phyloP scores from a whole-genome alignment of 805 yeast species.

The Lachancea kluyveri region DNA sequence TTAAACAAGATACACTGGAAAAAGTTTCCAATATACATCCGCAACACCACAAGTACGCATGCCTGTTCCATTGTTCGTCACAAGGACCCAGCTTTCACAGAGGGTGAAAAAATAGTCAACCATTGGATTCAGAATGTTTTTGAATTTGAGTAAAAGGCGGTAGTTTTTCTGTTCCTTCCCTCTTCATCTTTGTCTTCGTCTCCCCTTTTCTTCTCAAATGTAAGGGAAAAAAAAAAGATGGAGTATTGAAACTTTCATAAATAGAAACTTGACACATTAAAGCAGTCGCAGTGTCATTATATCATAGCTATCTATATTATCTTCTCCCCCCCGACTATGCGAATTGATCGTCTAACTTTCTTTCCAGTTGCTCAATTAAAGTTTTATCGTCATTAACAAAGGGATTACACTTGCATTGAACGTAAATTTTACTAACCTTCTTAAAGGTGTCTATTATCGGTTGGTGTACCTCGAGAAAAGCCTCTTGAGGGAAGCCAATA shows the following conservation, averaged over 20 bases:
- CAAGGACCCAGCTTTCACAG: slow-evolving; percentile 47
- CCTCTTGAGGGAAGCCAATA: slow-evolving; percentile 19
- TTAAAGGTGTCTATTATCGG: slow-evolving; percentile 12
- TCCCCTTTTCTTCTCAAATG: too few species aligned
- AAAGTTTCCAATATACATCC: slow-evolving; percentile 65
- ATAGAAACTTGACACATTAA: too few species aligned
- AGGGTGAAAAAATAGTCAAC: slow-evolving; percentile 60
- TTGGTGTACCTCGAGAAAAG: too few species aligned
- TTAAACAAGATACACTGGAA: slow-evolving; percentile 61
- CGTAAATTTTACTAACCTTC: slow-evolving; percentile 19
- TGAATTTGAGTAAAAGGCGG: slow-evolving; percentile 8
- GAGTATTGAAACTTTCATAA: too few species aligned
- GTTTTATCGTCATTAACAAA: slow-evolving; percentile 15
- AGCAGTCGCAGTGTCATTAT: too few species aligned
- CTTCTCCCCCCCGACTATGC: neutral
- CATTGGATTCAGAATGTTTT: slow-evolving; percentile 55
- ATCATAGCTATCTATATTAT: neutral
- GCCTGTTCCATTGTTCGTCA: slow-evolving; percentile 76
- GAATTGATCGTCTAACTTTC: slow-evolving; percentile 14
- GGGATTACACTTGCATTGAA: slow-evolving; percentile 25
- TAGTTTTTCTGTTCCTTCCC: too few species aligned
- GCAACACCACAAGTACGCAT: slow-evolving; percentile 62
- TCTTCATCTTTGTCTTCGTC: too few species aligned
- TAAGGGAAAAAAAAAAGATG: too few species aligned
- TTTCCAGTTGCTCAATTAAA: slow-evolving; percentile 12